These are phyloP conservation scores for Apiospora phragmitis DNA, from an alignment of 2,329 filamentous ascomycete genomes.

Conservation along the genomic window DNA sequence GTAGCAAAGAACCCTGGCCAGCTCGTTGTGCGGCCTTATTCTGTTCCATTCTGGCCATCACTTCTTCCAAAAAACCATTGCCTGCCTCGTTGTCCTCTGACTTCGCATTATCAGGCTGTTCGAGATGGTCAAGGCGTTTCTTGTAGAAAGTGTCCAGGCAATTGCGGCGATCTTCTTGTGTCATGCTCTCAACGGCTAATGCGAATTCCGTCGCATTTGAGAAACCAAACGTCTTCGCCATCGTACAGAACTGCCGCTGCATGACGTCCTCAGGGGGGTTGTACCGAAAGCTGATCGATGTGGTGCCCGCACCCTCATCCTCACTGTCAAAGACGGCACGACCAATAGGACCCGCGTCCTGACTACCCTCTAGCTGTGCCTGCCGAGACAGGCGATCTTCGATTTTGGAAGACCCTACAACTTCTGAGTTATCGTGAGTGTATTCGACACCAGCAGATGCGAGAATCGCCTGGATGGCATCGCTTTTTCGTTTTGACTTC, in stretches of 20 bases:
- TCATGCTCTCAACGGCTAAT: conserved; percentile 86
- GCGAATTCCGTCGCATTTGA: conserved; percentile 80
- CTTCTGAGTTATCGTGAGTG: conserved; percentile 94
- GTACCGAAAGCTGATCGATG: conserved; percentile 51
- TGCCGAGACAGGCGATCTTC: conserved; percentile 80
- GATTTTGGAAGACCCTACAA: conserved; percentile 89
- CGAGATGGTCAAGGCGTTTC: conserved; percentile 57
- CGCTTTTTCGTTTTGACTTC: conserved; percentile 50
- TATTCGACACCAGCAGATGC: conserved; percentile 88
- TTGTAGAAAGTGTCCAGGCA: conserved; percentile 82
- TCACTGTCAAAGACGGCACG: conserved; percentile 58
- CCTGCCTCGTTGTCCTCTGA: conserved; percentile 9
- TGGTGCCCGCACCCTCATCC: conserved; percentile 18
- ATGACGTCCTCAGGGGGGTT: conserved; percentile 74
- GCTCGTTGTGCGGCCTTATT: not conserved
- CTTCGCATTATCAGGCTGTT: conserved; percentile 10
- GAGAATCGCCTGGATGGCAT: conserved; percentile 87
- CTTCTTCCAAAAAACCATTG: not conserved
- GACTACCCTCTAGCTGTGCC: conserved; percentile 60
- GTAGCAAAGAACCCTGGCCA: not conserved
- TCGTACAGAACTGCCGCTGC: conserved; percentile 84
- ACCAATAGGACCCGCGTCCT: conserved; percentile 49
- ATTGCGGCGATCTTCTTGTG: conserved; percentile 75
- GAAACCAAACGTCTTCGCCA: conserved; percentile 81
- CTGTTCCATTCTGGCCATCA: not conserved